These are phyloP conservation scores for Glycine latifolia DNA, from an alignment of 306 rosid genomes.

Conservation along the genomic window DNA sequence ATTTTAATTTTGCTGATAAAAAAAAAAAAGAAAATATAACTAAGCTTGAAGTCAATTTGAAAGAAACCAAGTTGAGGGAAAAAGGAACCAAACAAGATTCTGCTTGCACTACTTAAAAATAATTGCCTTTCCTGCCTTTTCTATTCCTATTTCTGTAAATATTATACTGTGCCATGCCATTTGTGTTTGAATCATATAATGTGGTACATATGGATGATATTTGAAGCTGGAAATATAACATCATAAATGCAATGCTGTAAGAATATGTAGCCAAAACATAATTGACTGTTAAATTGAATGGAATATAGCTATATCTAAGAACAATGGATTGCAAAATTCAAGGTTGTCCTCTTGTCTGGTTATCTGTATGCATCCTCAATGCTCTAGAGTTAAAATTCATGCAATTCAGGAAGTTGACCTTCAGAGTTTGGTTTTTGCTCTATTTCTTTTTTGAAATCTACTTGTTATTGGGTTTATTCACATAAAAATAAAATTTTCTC, in stretches of 20 bases:
- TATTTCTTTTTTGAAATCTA: conserved; percentile 10
- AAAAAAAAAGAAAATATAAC: not conserved
- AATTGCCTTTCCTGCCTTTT: not conserved
- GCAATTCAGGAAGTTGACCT: conserved; percentile 39
- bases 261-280: not conserved
- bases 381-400: not conserved
- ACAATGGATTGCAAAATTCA: not conserved
- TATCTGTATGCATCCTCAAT: conserved; percentile 28
- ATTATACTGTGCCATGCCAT: conserved; percentile 7
- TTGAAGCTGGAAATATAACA: not conserved
- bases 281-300: not conserved
- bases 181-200: conserved; percentile 11
- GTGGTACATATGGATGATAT: not conserved
- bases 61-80: conserved; percentile 11
- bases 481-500: not conserved
- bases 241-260: conserved; percentile 13
- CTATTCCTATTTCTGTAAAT: not conserved
- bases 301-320: not conserved
- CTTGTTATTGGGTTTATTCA: not conserved
- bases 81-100: not conserved
- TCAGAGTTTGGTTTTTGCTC: not conserved
- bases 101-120: not conserved
- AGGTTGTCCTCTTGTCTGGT: conserved; percentile 14
- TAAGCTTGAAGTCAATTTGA: conserved; percentile 7
- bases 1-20: no score